Conservation (phyloP, 2,329 filamentous ascomycete species). For the Cercospora citrullina region DNA sequence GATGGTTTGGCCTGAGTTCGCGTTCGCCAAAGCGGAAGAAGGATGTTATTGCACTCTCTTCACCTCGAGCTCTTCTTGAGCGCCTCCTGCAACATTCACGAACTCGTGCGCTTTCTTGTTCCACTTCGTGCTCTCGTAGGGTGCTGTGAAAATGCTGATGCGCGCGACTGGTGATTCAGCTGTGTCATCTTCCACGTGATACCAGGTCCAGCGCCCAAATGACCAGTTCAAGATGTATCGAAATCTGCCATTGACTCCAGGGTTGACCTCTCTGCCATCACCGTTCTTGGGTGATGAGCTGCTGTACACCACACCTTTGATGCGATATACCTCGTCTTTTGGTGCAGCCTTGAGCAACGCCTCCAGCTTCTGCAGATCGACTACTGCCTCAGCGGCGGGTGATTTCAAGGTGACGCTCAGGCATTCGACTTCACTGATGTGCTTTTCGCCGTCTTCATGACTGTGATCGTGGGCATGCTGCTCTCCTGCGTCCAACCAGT, state of each 20-base stretch:
- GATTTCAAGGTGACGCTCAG: slow-evolving; percentile 69
- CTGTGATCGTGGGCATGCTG: slow-evolving; percentile 44
- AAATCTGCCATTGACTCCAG: slow-evolving; percentile 41
- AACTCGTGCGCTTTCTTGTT: slow-evolving; percentile 65
- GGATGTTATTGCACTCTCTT: slow-evolving; percentile 39
- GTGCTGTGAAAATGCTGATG: slow-evolving; percentile 74
- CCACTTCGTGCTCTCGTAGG: slow-evolving; percentile 74
- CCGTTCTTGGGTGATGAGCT: slow-evolving; percentile 43
- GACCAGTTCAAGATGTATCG: slow-evolving; percentile 97
- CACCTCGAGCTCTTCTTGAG: slow-evolving; percentile 54
- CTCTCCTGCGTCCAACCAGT: slow-evolving; percentile 42
- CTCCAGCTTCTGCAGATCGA: slow-evolving; percentile 62
- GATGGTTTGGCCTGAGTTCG: background rate
- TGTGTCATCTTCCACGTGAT: slow-evolving; percentile 39
- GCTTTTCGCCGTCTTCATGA: slow-evolving; percentile 51
- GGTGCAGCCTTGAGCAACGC: slow-evolving; percentile 70
- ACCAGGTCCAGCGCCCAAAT: slow-evolving; percentile 90
- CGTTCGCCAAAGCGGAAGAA: background rate
- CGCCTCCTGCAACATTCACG: slow-evolving; percentile 30
- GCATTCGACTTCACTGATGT: slow-evolving; percentile 87
- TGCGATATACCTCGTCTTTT: slow-evolving; percentile 93
- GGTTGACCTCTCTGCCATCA: slow-evolving; percentile 41
- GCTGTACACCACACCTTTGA: slow-evolving; percentile 69
- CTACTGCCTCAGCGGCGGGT: slow-evolving; percentile 49
- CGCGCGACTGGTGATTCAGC: slow-evolving; percentile 57